Percentiles rank a stretch among this genome's conserved stretches.
Evolutionary conservation across 345 rosid genomes (phyloP).

Genomic region (Eucalyptus erythrocorys): DNA sequence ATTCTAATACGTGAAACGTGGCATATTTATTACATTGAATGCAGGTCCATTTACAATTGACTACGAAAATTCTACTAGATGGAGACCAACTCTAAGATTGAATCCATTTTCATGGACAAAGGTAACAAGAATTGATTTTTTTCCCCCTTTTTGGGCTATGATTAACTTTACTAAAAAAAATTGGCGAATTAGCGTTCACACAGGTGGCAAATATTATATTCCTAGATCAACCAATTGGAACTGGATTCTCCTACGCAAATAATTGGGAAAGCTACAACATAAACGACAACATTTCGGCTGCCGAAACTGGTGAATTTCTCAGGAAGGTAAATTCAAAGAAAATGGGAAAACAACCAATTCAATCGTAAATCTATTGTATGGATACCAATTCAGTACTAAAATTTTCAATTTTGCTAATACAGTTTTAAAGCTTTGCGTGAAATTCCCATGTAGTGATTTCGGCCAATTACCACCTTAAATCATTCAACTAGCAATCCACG

Average conservation of each 20-base stretch:
- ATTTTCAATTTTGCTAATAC: too few relatives aligned
- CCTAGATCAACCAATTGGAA: conserved; percentile 22
- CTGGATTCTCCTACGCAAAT: conserved; percentile 22
- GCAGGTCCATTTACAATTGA: conserved; percentile 14
- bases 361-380: neutral
- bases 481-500: fast-evolving
- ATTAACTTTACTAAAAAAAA: neutral
- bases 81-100: neutral
- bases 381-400: too few relatives aligned
- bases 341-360: neutral
- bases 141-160: neutral
- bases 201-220: conserved; percentile 21
- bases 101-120: conserved; percentile 17
- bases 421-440: fast-evolving
- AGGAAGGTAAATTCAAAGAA: conserved; percentile 2
- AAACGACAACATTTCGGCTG: neutral
- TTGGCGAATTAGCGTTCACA: fast-evolving
- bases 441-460: too few relatives aligned
- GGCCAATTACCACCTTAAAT: neutral
- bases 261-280: neutral
- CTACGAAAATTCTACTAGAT: neutral
- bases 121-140: neutral
- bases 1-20: neutral
- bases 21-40: neutral
- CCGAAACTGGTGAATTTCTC: neutral